Conservation (phyloP, 495 filamentous ascomycete species). For the Xylaria longipes region DNA sequence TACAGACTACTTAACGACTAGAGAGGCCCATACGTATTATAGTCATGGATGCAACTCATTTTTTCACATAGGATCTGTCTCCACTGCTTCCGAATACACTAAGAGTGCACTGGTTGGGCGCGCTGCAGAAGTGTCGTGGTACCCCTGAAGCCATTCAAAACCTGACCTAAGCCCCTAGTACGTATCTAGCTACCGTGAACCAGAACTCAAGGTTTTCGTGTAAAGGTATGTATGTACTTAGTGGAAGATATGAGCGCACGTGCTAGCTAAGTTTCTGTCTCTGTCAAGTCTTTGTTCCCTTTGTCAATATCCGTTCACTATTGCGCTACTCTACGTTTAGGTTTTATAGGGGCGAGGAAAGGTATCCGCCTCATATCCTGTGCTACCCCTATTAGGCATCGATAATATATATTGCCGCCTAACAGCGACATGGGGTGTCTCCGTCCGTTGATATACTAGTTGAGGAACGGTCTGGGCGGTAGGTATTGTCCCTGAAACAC, state of each 20-base stretch:
- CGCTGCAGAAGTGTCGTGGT: background rate
- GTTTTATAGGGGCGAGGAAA: background rate
- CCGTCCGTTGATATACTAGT: background rate
- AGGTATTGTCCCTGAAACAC: background rate
- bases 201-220: background rate
- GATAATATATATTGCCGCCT: background rate
- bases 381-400: conserved; percentile 1
- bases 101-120: background rate
- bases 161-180: background rate
- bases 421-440: background rate
- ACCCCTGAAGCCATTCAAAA: conserved; percentile 17
- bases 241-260: background rate
- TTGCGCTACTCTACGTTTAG: background rate
- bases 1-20: background rate
- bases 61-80: background rate
- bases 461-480: background rate
- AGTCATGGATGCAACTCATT: background rate
- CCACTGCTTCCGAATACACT: background rate
- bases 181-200: background rate
- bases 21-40: background rate
- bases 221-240: background rate
- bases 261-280: background rate
- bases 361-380: background rate
- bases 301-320: background rate
- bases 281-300: background rate